phyloP scores from a whole-genome alignment of 129 eudicot species.

The Ambrosia artemisiifolia region DNA sequence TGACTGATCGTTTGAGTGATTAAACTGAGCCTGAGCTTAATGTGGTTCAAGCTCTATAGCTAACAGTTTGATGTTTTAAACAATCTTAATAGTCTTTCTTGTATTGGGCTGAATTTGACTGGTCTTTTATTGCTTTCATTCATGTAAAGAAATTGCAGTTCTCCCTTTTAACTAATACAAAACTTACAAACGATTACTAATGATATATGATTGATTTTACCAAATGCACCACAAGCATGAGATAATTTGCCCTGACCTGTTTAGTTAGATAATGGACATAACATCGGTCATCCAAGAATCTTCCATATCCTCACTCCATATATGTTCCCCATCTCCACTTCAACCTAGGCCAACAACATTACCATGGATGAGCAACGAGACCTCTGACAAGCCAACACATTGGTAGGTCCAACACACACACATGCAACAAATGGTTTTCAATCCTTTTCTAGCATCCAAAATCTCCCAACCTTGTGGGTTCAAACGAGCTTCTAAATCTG shows the following conservation, averaged over 20 bases:
- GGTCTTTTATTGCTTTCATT: no score
- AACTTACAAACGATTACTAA: no score
- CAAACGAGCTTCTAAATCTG: constrained; percentile 40
- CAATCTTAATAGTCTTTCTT: not conserved
- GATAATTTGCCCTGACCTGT: not conserved
- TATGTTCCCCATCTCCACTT: constrained; percentile 51
- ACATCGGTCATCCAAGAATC: constrained; percentile 36
- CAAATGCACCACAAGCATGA: not conserved
- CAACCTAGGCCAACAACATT: no score
- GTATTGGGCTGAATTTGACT: not conserved
- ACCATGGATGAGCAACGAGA: no score
- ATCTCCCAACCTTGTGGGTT: constrained; percentile 17
- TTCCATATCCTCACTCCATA: constrained; percentile 49
- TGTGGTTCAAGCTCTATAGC: constrained; percentile 1
- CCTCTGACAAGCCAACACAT: no score
- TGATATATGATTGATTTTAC: not conserved
- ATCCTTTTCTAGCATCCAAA: constrained; percentile 33
- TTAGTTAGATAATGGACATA: not conserved
- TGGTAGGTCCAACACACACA: no score
- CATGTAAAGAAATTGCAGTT: no score
- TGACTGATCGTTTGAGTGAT: not conserved
- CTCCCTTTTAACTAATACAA: no score
- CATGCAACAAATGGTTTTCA: constrained; percentile 37
- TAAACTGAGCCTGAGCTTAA: not conserved
- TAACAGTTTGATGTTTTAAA: not conserved